Evolutionary conservation across 371 early-diverging fungal genomes (phyloP).

Genomic region (Mortierella sp.): DNA sequence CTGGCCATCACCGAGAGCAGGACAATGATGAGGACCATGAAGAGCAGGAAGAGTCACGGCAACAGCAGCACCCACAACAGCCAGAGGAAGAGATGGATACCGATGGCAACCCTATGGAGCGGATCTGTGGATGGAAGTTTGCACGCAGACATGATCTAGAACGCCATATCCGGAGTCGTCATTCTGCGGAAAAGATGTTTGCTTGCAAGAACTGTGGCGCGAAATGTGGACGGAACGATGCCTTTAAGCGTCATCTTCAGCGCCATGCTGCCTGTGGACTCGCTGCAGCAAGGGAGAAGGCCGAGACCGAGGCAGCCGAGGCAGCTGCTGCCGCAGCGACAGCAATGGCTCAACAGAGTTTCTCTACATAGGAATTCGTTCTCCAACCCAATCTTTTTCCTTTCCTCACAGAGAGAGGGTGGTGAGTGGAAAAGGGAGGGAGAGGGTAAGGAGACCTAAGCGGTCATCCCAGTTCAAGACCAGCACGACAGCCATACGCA

Average conservation of each 20-base stretch:
- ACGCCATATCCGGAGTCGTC: conserved; percentile 61
- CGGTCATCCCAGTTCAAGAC: too few relatives aligned
- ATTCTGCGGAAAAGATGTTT: conserved; percentile 59
- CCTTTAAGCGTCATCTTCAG: conserved; percentile 37
- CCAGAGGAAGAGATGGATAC: too few relatives aligned
- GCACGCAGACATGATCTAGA: conserved; percentile 77
- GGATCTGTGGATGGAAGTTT: conserved; percentile 65
- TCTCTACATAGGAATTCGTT: too few relatives aligned
- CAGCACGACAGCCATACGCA: too few relatives aligned
- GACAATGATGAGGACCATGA: conserved; percentile 13
- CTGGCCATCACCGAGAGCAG: not conserved
- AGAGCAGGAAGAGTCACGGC: not conserved
- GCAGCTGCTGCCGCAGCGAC: too few relatives aligned
- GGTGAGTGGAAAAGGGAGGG: conserved; percentile 18
- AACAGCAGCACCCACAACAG: too few relatives aligned
- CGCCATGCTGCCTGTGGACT: conserved; percentile 32
- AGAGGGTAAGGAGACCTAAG: conserved; percentile 11
- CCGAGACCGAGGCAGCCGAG: conserved; percentile 1
- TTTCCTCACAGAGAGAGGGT: conserved; percentile 9
- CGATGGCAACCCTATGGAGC: conserved; percentile 30
- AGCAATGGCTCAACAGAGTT: too few relatives aligned
- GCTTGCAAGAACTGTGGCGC: conserved; percentile 57
- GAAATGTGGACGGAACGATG: conserved; percentile 39
- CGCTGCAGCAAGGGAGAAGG: conserved; percentile 18
- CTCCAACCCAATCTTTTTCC: conserved; percentile 5